A percentile compares a stretch with the other conserved stretches of the same genome.
These are phyloP conservation scores for Mesotaenium endlicherianum DNA, from an alignment of 139 green algal species.

Conservation along the genomic window DNA sequence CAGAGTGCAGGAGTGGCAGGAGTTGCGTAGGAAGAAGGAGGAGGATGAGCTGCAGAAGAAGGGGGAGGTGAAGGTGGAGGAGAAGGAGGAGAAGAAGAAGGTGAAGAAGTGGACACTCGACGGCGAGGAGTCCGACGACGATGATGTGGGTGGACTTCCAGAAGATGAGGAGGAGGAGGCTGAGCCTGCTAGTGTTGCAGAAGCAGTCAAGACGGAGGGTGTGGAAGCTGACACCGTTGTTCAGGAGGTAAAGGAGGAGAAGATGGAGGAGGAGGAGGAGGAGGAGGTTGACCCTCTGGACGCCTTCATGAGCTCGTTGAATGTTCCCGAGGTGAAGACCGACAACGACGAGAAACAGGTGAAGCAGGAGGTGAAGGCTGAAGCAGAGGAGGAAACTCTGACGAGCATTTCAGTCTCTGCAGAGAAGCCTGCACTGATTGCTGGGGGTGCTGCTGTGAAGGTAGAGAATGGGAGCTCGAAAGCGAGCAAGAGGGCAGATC, in stretches of 20 bases:
- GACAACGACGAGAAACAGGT: background rate
- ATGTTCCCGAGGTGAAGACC: constrained; percentile 40
- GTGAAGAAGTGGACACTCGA: constrained; percentile 13
- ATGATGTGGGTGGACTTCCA: background rate
- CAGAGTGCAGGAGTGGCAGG: constrained; percentile 30
- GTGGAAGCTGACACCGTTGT: no score
- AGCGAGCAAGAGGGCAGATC: no score
- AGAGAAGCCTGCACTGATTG: no score
- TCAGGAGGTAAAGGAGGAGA: background rate
- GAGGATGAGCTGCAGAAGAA: background rate
- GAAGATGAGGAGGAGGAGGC: background rate
- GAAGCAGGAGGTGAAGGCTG: background rate
- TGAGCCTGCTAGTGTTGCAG: background rate
- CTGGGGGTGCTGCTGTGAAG: background rate
- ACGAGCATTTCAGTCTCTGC: no score
- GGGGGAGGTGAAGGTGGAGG: constrained; percentile 10
- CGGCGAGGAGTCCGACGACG: background rate
- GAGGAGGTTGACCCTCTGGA: constrained; percentile 86
- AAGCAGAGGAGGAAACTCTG: background rate
- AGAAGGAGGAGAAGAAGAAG: constrained; percentile 17
- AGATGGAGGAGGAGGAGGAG: constrained; percentile 26
- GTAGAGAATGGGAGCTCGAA: background rate
- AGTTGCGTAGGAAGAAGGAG: constrained; percentile 8
- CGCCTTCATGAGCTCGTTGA: constrained; percentile 82
- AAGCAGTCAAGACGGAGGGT: no score